Evolutionary conservation across 1,284 basidiomycete species (phyloP), one percentile per base, ranked within the genome.

Genomic region (Lignosus rhinocerotis): DNA sequence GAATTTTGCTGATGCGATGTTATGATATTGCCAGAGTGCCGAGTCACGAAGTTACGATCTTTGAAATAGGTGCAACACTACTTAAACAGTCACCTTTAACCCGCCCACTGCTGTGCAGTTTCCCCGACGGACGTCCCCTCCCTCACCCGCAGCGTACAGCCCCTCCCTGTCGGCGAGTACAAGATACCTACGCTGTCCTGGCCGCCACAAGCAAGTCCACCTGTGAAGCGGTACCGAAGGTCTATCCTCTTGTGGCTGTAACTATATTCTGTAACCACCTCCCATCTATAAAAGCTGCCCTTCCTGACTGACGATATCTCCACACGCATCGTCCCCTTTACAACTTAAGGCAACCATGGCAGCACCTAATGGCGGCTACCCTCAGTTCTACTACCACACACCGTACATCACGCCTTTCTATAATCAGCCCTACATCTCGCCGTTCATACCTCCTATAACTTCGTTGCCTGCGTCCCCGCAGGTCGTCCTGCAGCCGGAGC

Each of bases 321-420:
- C 31, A n/a, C 45, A 34, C 41, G 52, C 47, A 34, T 41, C 38
- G 36, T 34, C 33, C 19, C 32, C 10, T 14, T n/a, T 30, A 30
- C 55, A n/a, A 19, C 34, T 46, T 21, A 6, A 31, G 16, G n/a
- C 45, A 42, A 45, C 55, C 2, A 68, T 69, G 67, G 53, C 66
- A 53, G 41, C 57, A 12, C 65, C 66, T 10, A 10, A 10, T 6
- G 70, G 66, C 62, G 51, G 45, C 21, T 67, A 70, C 53, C 64
- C 62, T 21, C 65, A 62, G 43, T 69, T 61, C 59, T 64, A 61
- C 57, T 68, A 66, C 48, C 56, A 55, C 9, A 70, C 69, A 1
- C 70, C 72, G 3, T 72, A 72, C 63, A 65, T 71, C 19, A 63
- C 58, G 53, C 69, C 70, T 2, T 72, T 66, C 61, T 68, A 66